Conservation (phyloP, 306 rosid genomes). For the Notholithocarpus densiflorus region DNA sequence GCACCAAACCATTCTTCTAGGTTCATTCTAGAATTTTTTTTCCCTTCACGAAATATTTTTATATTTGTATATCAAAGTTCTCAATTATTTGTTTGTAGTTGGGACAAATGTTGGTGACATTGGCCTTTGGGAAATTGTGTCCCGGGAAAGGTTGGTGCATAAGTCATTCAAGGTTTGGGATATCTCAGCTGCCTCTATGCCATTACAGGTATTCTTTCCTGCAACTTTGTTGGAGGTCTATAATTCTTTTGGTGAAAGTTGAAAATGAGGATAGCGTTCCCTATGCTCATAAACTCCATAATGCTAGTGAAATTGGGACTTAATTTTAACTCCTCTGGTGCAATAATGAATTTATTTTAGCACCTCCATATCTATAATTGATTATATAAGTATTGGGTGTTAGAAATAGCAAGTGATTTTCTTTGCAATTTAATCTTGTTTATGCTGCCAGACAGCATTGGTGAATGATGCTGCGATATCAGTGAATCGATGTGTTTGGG, state of each 20-base stretch:
- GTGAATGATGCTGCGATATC: constrained; percentile 38
- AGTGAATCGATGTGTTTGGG: constrained; percentile 50
- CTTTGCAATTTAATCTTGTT: not conserved
- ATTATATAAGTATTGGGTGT: not conserved
- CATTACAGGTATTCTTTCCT: constrained; percentile 31
- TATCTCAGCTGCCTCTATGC: constrained; percentile 27
- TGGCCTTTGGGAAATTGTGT: constrained; percentile 46
- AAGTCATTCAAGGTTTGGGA: constrained; percentile 43
- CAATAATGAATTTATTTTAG: constrained; percentile 1
- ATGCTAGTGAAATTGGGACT: not conserved
- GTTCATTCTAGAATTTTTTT: constrained; percentile 19
- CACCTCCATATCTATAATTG: not conserved
- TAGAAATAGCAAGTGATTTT: constrained; percentile 6
- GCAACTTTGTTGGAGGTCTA: not conserved
- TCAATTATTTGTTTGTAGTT: constrained; percentile 21
- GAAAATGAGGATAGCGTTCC: not conserved
- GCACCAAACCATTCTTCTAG: constrained; percentile 39
- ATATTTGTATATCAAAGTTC: not conserved
- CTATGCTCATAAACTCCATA: not conserved
- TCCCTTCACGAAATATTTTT: not conserved
- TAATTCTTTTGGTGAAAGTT: not conserved
- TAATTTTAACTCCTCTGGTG: not conserved
- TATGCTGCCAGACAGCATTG: constrained; percentile 32
- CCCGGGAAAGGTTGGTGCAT: constrained; percentile 39
- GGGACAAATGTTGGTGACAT: constrained; percentile 51